Conservation (phyloP, 202 grass and related monocot genomes). For the Carex arenaria region DNA sequence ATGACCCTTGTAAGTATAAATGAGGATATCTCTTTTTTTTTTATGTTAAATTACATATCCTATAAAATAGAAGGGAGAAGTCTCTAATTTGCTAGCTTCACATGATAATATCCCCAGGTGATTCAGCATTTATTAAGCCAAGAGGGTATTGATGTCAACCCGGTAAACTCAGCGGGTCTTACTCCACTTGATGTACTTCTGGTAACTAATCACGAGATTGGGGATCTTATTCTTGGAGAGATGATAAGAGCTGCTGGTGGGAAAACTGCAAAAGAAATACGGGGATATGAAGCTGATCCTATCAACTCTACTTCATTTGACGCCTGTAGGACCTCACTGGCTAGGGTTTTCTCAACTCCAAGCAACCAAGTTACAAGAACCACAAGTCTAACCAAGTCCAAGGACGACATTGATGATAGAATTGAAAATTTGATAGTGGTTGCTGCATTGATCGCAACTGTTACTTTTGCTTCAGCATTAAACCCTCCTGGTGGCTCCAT, state of each 20-base stretch:
- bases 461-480: neutral
- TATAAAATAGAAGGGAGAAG: too few species aligned
- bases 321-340: neutral
- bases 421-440: neutral
- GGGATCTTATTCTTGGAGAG: conserved; percentile 4
- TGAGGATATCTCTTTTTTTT: neutral
- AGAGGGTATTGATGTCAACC: neutral
- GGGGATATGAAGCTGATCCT: neutral
- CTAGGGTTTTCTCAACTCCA: neutral
- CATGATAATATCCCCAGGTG: neutral
- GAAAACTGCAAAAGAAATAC: neutral
- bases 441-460: neutral
- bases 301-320: neutral
- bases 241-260: conserved; percentile 5
- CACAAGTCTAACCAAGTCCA: neutral
- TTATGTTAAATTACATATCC: too few species aligned
- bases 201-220: neutral
- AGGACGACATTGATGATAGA: neutral
- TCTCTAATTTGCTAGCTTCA: too few species aligned
- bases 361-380: neutral
- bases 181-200: conserved; percentile 15
- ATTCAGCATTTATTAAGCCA: conserved; percentile 4
- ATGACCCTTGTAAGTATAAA: neutral
- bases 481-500: conserved; percentile 9
- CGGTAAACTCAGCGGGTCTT: neutral